Percentiles rank a stretch among this genome's conserved stretches.
Evolutionary conservation across 148 eudicot species (phyloP).

Genomic region (Polygonum maritimum): DNA sequence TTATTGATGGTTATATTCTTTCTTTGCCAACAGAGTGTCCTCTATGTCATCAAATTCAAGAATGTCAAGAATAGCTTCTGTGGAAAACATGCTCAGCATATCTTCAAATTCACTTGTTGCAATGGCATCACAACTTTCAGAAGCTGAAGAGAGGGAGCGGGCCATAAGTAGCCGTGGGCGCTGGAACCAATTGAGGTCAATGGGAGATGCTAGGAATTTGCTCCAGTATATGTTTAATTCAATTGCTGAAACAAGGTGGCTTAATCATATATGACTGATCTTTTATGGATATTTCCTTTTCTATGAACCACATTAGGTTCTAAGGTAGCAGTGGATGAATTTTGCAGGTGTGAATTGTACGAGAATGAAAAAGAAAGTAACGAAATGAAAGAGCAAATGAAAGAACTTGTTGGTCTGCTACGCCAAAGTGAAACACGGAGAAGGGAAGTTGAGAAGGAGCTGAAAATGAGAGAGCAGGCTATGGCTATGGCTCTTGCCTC

Average conservation of each 20-base stretch:
- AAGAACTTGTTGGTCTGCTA: constrained; percentile 78
- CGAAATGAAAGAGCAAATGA: constrained; percentile 91
- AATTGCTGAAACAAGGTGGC: constrained; percentile 72
- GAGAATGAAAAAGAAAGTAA: constrained; percentile 75
- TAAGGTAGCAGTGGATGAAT: neutral
- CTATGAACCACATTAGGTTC: neutral
- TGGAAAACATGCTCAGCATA: constrained; percentile 86
- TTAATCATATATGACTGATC: neutral
- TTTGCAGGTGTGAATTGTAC: constrained; percentile 68
- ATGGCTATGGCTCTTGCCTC: constrained; percentile 56
- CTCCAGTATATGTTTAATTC: constrained; percentile 91
- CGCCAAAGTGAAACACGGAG: constrained; percentile 87
- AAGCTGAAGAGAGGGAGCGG: constrained; percentile 97
- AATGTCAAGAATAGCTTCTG: constrained; percentile 90
- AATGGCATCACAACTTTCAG: constrained; percentile 99
- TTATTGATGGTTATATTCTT: constrained; percentile 6
- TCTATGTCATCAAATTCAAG: constrained; percentile 89
- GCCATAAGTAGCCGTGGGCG: constrained; percentile 71
- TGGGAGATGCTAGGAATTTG: constrained; percentile 89
- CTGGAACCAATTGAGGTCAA: constrained; percentile 88
- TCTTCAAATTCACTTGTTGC: constrained; percentile 92
- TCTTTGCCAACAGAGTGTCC: constrained; percentile 43
- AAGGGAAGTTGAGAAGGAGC: constrained; percentile 92
- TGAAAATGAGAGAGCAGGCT: constrained; percentile 79
- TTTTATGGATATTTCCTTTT: neutral